Conservation (phyloP, 768 basidiomycete genomes). For the Leucocoprinus sp. region DNA sequence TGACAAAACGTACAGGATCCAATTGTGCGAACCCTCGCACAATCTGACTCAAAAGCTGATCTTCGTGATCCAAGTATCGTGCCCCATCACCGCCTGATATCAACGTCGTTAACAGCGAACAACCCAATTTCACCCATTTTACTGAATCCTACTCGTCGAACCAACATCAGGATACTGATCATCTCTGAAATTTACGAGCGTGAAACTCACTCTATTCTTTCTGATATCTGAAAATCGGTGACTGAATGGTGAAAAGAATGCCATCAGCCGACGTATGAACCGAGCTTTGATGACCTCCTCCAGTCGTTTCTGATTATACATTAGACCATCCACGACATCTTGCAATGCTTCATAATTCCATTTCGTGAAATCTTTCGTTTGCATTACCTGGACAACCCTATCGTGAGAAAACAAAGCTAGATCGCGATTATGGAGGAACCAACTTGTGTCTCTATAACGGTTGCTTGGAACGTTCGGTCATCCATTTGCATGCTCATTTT, state of each 20-base stretch:
- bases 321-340: conserved; percentile 86
- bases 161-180: not conserved
- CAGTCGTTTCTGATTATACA: conserved; percentile 84
- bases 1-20: conserved; percentile 61
- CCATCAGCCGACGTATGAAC: conserved; percentile 84
- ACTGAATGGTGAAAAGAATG: conserved; percentile 87
- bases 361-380: conserved; percentile 80
- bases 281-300: conserved; percentile 92
- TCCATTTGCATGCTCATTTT: conserved; percentile 94
- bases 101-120: conserved; percentile 73
- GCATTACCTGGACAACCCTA: conserved; percentile 53
- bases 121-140: conserved; percentile 85
- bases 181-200: not conserved
- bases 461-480: conserved; percentile 82
- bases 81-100: conserved; percentile 78
- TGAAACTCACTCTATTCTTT: conserved; percentile 44
- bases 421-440: conserved; percentile 8
- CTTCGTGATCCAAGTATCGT: conserved; percentile 73
- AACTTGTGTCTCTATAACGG: conserved; percentile 82
- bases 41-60: conserved; percentile 78
- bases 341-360: conserved; percentile 90
- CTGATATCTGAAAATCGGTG: conserved; percentile 82
- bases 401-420: not conserved
- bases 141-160: conserved; percentile 63
- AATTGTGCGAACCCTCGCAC: conserved; percentile 84